Percentiles rank a stretch among this genome's conserved stretches.
These are phyloP conservation scores for Rhipidocladum racemiflorum DNA, from an alignment of 176 grass and related monocot genomes.

Conservation along the genomic window DNA sequence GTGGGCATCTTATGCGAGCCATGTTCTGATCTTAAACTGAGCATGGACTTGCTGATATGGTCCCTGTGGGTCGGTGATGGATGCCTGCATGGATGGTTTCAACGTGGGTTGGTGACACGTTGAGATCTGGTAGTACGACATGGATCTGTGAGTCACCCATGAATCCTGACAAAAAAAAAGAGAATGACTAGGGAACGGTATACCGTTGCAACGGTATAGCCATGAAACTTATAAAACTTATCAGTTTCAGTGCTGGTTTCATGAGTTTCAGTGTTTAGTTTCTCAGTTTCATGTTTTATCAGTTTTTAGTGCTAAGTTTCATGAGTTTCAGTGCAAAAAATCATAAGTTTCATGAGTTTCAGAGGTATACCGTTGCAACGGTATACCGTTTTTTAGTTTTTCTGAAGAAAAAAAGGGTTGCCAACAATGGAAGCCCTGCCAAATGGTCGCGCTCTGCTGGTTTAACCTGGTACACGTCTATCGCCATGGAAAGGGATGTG, in stretches of 20 bases:
- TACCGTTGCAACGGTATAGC: no score
- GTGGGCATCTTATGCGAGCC: background rate
- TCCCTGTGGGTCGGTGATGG: background rate
- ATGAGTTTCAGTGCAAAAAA: no score
- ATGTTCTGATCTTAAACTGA: slow-evolving; percentile 1
- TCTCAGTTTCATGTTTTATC: no score
- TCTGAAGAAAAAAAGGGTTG: no score
- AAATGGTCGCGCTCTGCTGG: background rate
- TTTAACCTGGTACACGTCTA: background rate
- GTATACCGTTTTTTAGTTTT: no score
- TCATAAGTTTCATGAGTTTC: no score
- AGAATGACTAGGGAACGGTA: no score
- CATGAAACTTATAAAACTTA: no score
- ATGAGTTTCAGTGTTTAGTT: no score
- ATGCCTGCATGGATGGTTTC: slow-evolving; percentile 10
- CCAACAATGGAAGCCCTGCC: slow-evolving; percentile 5
- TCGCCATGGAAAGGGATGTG: slow-evolving; percentile 34
- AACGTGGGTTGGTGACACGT: slow-evolving; percentile 29
- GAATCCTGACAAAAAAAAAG: slow-evolving; percentile 33
- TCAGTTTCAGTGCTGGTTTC: no score
- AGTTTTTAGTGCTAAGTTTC: no score
- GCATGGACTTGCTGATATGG: background rate
- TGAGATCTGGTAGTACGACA: slow-evolving; percentile 33
- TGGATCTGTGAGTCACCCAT: slow-evolving; percentile 22
- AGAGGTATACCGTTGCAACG: no score